A percentile compares a stretch with the other conserved stretches of the same genome.
phyloP scores from a whole-genome alignment of 1,139 yeast species.

The Candida sojae region DNA sequence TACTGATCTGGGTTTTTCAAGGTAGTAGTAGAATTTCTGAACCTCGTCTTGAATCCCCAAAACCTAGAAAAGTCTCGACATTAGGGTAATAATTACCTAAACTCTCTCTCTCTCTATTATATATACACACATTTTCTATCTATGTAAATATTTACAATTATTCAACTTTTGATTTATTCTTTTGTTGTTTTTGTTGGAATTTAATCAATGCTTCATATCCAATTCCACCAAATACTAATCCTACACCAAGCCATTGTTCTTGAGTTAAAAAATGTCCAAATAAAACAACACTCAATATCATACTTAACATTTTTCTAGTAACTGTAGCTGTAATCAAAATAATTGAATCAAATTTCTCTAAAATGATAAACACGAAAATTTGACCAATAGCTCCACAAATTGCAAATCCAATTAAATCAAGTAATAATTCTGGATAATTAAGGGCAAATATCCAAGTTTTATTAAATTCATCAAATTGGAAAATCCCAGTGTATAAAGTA shows the following conservation, averaged over 20 bases:
- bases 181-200: conserved; percentile 5
- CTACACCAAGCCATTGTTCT: conserved; percentile 78
- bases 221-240: conserved; percentile 76
- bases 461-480: conserved; percentile 49
- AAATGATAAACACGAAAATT: conserved; percentile 80
- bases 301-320: conserved; percentile 92
- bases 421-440: conserved; percentile 42
- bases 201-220: conserved; percentile 31
- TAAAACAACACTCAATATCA: conserved; percentile 83
- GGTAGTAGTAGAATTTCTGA: too few species aligned
- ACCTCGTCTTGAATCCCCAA: too few species aligned
- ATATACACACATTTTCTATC: too few species aligned
- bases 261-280: conserved; percentile 71
- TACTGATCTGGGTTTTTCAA: too few species aligned
- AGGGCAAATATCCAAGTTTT: conserved; percentile 51
- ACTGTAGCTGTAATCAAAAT: conserved; percentile 90
- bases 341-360: conserved; percentile 82
- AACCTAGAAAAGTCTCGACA: too few species aligned
- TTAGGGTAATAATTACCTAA: too few species aligned
- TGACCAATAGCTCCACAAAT: conserved; percentile 90
- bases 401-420: conserved; percentile 68
- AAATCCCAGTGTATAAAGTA: conserved; percentile 39
- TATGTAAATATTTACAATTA: background rate
- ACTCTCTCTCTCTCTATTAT: too few species aligned
- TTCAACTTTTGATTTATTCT: conserved; percentile 5